Evolutionary conservation across 352 stramenopile genomes (phyloP).

Genomic region (Pythium aquatile): DNA sequence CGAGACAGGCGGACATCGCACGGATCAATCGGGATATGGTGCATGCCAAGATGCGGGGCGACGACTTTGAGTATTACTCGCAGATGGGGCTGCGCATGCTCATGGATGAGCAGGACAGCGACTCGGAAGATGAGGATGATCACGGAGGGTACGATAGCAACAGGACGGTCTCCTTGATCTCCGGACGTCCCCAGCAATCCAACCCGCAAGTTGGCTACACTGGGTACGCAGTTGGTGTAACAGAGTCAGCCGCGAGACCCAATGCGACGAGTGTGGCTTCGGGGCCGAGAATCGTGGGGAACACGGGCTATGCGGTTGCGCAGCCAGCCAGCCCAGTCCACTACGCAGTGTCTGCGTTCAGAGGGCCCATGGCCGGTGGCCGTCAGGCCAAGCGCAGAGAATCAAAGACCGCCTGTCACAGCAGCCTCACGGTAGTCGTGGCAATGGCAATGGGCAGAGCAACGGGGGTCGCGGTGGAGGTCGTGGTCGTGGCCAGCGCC

Average conservation of each 20-base stretch:
- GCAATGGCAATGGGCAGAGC: background rate
- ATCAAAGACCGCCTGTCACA: no score
- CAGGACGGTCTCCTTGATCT: no score
- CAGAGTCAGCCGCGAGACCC: no score
- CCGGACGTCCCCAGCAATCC: background rate
- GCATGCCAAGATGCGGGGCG: background rate
- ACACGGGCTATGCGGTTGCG: no score
- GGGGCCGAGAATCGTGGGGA: no score
- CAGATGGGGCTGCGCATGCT: conserved; percentile 11
- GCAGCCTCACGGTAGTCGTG: background rate
- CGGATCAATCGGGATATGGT: conserved; percentile 5
- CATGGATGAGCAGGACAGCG: conserved; percentile 6
- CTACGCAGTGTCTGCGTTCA: no score
- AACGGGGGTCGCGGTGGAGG: background rate
- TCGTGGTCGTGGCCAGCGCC: background rate
- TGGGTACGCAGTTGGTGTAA: background rate
- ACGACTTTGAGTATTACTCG: conserved; percentile 7
- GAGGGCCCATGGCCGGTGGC: no score
- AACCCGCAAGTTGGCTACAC: background rate
- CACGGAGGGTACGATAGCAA: no score
- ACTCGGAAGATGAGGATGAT: conserved; percentile 3
- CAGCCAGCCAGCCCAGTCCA: no score
- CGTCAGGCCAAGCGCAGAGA: no score
- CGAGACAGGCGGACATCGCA: background rate
- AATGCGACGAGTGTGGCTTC: no score